phyloP scores from a whole-genome alignment of 345 rosid species.

The Citrus maxima region DNA sequence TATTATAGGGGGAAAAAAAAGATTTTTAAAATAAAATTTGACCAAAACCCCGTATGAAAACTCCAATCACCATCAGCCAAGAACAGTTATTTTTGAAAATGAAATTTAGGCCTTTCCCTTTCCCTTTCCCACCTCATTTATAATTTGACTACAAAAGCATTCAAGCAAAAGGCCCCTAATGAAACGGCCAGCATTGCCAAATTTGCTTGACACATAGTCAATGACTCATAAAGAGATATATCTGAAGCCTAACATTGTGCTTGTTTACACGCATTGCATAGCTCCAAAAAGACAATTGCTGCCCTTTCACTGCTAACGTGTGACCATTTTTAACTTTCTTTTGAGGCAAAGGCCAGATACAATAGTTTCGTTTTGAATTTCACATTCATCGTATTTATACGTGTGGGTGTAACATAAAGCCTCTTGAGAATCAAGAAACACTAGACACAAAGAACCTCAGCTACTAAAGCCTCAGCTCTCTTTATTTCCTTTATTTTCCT shows the following conservation, averaged over 20 bases:
- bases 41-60: conserved; percentile 1
- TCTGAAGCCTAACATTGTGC: neutral
- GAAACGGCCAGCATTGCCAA: neutral
- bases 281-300: conserved; percentile 4
- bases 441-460: conserved; percentile 29
- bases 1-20: neutral
- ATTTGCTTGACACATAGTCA: conserved; percentile 29
- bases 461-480: conserved; percentile 8
- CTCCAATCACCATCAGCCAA: conserved; percentile 23
- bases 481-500: neutral
- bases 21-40: neutral
- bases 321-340: conserved; percentile 6
- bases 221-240: conserved; percentile 22
- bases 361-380: conserved; percentile 14
- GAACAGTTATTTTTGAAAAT: neutral
- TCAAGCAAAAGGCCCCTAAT: neutral
- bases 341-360: conserved; percentile 26
- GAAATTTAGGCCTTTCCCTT: neutral
- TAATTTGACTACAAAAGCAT: conserved; percentile 1
- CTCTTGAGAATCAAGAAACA: neutral
- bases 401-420: neutral
- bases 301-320: conserved; percentile 1
- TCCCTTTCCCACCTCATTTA: neutral
- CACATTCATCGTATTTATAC: conserved; percentile 4
- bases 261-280: conserved; percentile 9